Conservation (phyloP, 2,329 filamentous ascomycete genomes). For the Aspergillus jensenii region DNA sequence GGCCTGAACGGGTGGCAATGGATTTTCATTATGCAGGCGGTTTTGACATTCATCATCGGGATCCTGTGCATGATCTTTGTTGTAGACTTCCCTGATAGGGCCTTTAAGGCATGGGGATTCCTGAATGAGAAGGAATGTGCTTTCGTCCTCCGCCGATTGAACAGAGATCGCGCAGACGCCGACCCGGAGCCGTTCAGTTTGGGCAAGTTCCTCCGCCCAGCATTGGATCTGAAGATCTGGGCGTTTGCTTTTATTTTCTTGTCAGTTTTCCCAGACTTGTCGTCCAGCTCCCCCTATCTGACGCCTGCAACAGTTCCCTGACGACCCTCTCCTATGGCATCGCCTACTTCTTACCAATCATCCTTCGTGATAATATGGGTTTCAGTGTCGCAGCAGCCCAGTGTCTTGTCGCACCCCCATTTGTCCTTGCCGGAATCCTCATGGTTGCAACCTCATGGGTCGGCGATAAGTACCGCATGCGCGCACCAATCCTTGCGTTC, state of each 20-base stretch:
- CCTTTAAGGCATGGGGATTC: slow-evolving; percentile 32
- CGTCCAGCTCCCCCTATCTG: background rate
- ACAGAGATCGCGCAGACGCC: slow-evolving; percentile 55
- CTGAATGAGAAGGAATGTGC: slow-evolving; percentile 42
- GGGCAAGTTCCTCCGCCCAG: slow-evolving; percentile 48
- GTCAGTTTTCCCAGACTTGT: slow-evolving; percentile 41
- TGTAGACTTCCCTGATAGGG: slow-evolving; percentile 39
- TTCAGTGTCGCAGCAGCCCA: slow-evolving; percentile 65
- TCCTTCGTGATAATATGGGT: slow-evolving; percentile 62
- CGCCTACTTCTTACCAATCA: slow-evolving; percentile 76
- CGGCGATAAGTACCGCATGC: slow-evolving; percentile 66
- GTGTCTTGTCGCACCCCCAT: slow-evolving; percentile 71
- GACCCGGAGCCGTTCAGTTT: slow-evolving; percentile 49
- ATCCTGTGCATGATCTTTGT: slow-evolving; percentile 34
- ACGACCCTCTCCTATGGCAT: slow-evolving; percentile 73
- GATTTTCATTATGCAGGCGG: slow-evolving; percentile 58
- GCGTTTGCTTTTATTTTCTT: slow-evolving; percentile 54
- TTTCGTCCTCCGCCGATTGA: slow-evolving; percentile 53
- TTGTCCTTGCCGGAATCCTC: slow-evolving; percentile 62
- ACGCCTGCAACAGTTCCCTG: slow-evolving; percentile 39
- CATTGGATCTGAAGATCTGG: slow-evolving; percentile 55
- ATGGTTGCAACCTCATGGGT: slow-evolving; percentile 62
- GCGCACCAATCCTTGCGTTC: slow-evolving; percentile 65
- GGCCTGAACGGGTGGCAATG: slow-evolving; percentile 53
- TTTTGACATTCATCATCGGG: slow-evolving; percentile 30